Evolutionary conservation across 148 eudicot genomes (phyloP), one percentile per base, ranked within the genome.

Genomic region (Limonium bicolor): DNA sequence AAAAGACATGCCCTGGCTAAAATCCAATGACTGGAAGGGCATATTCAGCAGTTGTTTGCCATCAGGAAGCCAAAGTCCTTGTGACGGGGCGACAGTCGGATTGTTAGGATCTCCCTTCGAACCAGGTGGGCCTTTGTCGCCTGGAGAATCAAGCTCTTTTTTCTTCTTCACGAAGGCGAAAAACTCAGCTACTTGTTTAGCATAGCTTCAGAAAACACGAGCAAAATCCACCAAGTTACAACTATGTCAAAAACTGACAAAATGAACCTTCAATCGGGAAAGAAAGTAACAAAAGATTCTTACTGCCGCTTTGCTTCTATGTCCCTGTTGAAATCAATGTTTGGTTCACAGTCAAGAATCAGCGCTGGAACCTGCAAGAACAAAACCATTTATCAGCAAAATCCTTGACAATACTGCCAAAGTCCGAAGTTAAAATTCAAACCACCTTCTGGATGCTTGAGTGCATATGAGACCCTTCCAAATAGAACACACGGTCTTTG

Each of bases 391-490:
- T 27, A 7, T 6, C 20, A 33, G 20, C 20, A 28, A 24, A n/a
- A n/a, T n/a, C n/a, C n/a, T n/a, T n/a, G 19, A 22, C 22, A 23
- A n/a, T 17, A 15, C n/a, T 7, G 21, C 14, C 24, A 35, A 21
- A 27, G 4, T 12, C 5, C 29, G 22, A 28, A n/a, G n/a, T 26
- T 8, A 3, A 36, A 20, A 6, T 25, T 1, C 17, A 34, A 31
- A 59, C 39, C 46, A 78, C 82, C 82, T 80, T 68, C 31, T 70
- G 82, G 48, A 87, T 75, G 69, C 96, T 78, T 6, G 96, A 59
- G 65, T 87, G 96, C 90, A 87, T 82, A 40, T 76, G 90, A 59
- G 73, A 63, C 47, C 96, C 96, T 61, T 74, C 86, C 77, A 87
- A 54, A 55, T 73, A 82, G 40, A 56, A 79, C 13, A 87, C 90